A percentile compares a stretch with the other conserved stretches of the same genome.
Conservation (phyloP, 768 basidiomycete species). For the Postia placenta region DNA sequence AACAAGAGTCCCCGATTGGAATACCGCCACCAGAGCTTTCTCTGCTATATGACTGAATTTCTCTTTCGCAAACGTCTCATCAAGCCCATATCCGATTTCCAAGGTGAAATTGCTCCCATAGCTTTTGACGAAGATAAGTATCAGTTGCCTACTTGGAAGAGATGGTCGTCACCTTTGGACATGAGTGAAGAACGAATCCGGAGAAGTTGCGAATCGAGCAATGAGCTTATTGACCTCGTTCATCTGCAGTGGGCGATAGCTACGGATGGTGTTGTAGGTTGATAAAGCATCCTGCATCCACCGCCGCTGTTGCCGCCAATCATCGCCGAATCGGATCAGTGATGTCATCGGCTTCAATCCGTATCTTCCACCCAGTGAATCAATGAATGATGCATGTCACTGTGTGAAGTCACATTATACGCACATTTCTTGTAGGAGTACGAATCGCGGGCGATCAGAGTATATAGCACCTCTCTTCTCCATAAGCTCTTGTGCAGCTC, state of each 20-base stretch:
- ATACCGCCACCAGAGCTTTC: conserved; percentile 5
- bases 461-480: conserved; percentile 23
- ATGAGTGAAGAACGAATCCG: conserved; percentile 7
- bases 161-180: conserved; percentile 7
- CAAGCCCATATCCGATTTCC: conserved; percentile 25
- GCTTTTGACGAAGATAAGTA: conserved; percentile 9
- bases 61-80: conserved; percentile 19
- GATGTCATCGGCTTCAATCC: conserved; percentile 5
- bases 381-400: neutral
- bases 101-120: conserved; percentile 22
- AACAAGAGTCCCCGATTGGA: conserved; percentile 7
- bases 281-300: conserved; percentile 14
- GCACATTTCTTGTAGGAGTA: conserved; percentile 15
- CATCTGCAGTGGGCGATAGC: conserved; percentile 11
- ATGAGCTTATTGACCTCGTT: conserved; percentile 11
- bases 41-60: conserved; percentile 17
- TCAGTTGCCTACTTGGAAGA: no score
- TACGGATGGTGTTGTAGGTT: neutral
- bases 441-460: conserved; percentile 19
- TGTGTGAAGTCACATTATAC: neutral
- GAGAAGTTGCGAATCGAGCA: conserved; percentile 6
- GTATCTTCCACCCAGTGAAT: conserved; percentile 15
- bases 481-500: conserved; percentile 21
- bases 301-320: conserved; percentile 13
- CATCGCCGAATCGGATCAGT: conserved; percentile 8